Percentiles rank a stretch among this genome's conserved stretches.
Conservation (phyloP, 163 green algal genomes). For the Chlorella variabilis region DNA sequence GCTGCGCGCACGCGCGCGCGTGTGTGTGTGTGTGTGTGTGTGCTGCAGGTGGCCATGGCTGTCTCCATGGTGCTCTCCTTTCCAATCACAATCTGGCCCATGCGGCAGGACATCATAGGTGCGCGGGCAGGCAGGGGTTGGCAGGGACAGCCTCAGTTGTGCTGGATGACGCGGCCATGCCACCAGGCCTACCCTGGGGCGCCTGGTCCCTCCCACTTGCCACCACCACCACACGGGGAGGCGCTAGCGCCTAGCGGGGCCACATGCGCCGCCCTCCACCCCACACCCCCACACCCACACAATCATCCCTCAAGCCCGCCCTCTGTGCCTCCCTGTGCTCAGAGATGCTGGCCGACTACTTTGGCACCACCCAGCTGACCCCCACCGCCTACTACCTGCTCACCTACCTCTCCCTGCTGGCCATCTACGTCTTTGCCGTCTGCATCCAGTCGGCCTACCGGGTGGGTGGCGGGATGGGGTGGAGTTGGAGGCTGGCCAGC, state of each 20-base stretch:
- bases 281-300: too few species aligned
- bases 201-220: too few species aligned
- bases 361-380: conserved; percentile 12
- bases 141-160: too few species aligned
- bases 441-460: conserved; percentile 25
- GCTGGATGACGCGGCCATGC: too few species aligned
- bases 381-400: conserved; percentile 20
- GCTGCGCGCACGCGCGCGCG: too few species aligned
- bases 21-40: too few species aligned
- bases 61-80: conserved; percentile 26
- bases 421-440: conserved; percentile 21
- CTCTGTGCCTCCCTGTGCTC: background rate
- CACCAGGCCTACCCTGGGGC: too few species aligned
- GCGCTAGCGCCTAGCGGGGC: too few species aligned
- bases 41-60: conserved; percentile 15
- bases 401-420: conserved; percentile 25
- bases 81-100: conserved; percentile 40
- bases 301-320: too few species aligned
- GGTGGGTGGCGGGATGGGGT: conserved; percentile 1
- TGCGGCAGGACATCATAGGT: conserved; percentile 35
- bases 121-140: background rate
- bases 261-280: too few species aligned
- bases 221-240: too few species aligned
- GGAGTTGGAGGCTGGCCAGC: background rate
- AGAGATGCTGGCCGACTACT: conserved; percentile 18